phyloP scores from a whole-genome alignment of 2,329 filamentous ascomycete species.

The Alternaria ethzedia region DNA sequence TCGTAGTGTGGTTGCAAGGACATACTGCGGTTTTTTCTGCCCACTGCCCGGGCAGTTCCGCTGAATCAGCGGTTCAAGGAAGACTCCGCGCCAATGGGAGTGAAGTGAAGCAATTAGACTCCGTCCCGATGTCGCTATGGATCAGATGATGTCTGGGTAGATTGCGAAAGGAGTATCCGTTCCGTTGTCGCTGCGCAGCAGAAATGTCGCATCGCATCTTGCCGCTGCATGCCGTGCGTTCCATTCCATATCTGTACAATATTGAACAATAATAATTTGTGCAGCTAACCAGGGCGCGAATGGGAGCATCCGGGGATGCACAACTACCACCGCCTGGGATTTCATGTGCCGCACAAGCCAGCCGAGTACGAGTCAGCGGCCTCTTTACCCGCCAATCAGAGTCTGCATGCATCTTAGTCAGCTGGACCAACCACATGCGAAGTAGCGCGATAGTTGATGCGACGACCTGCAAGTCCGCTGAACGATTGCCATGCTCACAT shows the following conservation, averaged over 20 bases:
- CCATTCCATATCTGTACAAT: not conserved
- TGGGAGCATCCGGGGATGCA: constrained; percentile 3
- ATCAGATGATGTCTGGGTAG: not conserved
- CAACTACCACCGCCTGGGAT: not conserved
- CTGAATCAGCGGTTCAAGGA: not conserved
- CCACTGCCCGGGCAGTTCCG: not conserved
- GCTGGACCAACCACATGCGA: not conserved
- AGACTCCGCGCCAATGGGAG: not conserved
- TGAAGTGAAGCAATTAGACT: not conserved
- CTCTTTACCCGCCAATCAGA: not conserved
- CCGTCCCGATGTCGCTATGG: not conserved
- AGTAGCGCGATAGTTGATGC: not conserved
- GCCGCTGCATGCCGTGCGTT: not conserved
- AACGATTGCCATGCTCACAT: not conserved
- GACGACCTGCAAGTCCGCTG: not conserved
- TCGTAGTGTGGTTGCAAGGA: not conserved
- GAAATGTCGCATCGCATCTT: not conserved
- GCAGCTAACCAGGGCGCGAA: not conserved
- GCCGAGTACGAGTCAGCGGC: constrained; percentile 1
- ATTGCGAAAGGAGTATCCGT: not conserved
- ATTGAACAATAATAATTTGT: not conserved
- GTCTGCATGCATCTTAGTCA: not conserved
- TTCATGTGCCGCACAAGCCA: not conserved
- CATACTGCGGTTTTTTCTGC: not conserved
- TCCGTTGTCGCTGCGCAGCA: not conserved